Evolutionary conservation across 2,329 filamentous ascomycete genomes (phyloP), one percentile per base, ranked within the genome.

Genomic region (Colletotrichum theobromicola): DNA sequence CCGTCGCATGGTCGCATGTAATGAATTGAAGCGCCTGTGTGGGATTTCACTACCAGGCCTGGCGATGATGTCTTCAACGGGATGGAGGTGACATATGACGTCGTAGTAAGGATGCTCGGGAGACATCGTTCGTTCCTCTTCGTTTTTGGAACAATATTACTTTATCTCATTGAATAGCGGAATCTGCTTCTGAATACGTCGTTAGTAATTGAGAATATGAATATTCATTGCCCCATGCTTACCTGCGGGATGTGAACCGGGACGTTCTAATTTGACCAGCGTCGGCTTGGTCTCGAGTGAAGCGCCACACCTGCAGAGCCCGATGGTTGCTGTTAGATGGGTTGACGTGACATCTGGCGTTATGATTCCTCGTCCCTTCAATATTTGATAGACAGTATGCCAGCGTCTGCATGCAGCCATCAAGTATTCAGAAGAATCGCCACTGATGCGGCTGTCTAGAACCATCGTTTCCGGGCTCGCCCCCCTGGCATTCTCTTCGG

Each of bases 181-280:
- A 46, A 46, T 13, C 4, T 46, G 10, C n/a, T 7, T 46, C 42
- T 46, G 18, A 21, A 9, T 3, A 46, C 3, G n/a, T 21, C 42
- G 42, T 21, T n/a, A 21, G 5, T 13, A 46, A 3, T 46, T 46
- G 10, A 13, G 12, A 18, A n/a, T 42, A 4, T 18, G n/a, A 0
- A 42, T 10, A 46, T 21, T 13, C 0, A 18, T 46, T 5, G 7
- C 3, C 42, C 2, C 18, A 21, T 46, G n/a, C 0, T 21, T 46
- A 46, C 42, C 42, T 2, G 42, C 18, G 18, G 42, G 42, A 46
- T 46, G 18, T 9, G 1, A 5, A 16, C 5, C 37, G 8, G 5
- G 8, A n/a, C 1, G 37, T 4, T 15, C 2, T n/a, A 3, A 6
- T 46, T 21, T 46, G 42, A 10, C 21, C 21, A 21, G n/a, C 42